Percentiles rank a stretch among this genome's conserved stretches.
Evolutionary conservation across 2,329 filamentous ascomycete genomes (phyloP).

Genomic region (Nakataea oryzae): DNA sequence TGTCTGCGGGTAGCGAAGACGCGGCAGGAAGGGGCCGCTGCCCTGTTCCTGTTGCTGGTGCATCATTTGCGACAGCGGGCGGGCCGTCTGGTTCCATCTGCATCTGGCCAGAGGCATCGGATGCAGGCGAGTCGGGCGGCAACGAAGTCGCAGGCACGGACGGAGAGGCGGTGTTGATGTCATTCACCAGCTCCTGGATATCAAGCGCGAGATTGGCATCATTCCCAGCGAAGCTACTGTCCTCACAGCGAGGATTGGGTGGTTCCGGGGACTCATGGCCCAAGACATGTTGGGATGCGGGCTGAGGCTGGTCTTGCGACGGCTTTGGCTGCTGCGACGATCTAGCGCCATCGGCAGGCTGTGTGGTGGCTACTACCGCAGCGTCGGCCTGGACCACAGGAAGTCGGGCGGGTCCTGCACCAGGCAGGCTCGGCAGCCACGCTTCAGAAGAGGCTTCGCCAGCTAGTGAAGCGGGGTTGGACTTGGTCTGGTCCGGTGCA

Average conservation of each 20-base stretch:
- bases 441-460: background rate
- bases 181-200: constrained; percentile 24
- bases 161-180: constrained; percentile 16
- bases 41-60: background rate
- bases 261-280: background rate
- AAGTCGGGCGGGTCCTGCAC: background rate
- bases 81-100: background rate
- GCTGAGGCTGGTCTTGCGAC: background rate
- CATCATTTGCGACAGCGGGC: background rate
- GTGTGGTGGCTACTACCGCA: background rate
- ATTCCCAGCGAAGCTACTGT: constrained; percentile 9
- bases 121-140: constrained; percentile 5
- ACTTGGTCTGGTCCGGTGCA: background rate
- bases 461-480: background rate
- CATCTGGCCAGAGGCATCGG: constrained; percentile 4
- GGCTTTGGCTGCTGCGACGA: background rate
- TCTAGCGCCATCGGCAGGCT: background rate
- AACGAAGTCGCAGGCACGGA: constrained; percentile 5
- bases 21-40: no score
- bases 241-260: background rate
- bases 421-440: background rate
- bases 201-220: constrained; percentile 17
- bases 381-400: background rate
- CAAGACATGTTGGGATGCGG: background rate
- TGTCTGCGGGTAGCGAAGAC: background rate